phyloP scores from a whole-genome alignment of 73 alveolate genomes.

The Strombidium stylifer region DNA sequence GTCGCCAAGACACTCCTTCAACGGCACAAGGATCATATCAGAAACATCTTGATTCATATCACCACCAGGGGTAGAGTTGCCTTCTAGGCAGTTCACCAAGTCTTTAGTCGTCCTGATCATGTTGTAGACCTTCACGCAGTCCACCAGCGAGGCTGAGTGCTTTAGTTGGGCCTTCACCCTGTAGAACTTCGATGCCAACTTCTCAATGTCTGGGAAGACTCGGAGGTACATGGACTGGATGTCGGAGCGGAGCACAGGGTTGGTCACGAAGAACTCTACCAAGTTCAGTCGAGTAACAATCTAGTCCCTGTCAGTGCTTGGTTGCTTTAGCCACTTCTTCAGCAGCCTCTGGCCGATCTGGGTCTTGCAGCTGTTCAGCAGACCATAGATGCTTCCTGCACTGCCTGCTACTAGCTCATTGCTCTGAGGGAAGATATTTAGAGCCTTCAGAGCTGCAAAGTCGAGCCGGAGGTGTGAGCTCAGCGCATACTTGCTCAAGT shows the following conservation, averaged over 20 bases:
- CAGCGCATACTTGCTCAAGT: constrained; percentile 54
- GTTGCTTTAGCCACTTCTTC: constrained; percentile 80
- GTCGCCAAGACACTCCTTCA: constrained; percentile 52
- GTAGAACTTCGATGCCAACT: constrained; percentile 75
- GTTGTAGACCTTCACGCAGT: constrained; percentile 78
- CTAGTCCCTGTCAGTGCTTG: constrained; percentile 58
- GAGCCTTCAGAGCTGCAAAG: constrained; percentile 83
- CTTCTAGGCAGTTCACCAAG: constrained; percentile 35
- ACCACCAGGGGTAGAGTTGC: too few species aligned
- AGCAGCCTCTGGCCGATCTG: constrained; percentile 67
- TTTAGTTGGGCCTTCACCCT: constrained; percentile 66
- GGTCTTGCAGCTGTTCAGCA: constrained; percentile 72
- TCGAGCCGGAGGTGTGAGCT: constrained; percentile 67
- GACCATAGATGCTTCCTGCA: constrained; percentile 57
- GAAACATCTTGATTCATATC: constrained; percentile 28
- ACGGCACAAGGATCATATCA: constrained; percentile 35
- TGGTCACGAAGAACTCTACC: constrained; percentile 67
- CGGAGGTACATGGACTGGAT: constrained; percentile 49
- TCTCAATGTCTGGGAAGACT: constrained; percentile 76
- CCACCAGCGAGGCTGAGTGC: constrained; percentile 70
- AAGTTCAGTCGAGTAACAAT: not conserved
- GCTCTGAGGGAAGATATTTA: constrained; percentile 70
- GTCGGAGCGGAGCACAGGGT: constrained; percentile 55
- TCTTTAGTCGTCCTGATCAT: constrained; percentile 50
- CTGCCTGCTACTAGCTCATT: constrained; percentile 41